Evolutionary conservation across 176 grass and related monocot species (phyloP), one percentile per base, ranked within the genome.

Genomic region (Poa annua): DNA sequence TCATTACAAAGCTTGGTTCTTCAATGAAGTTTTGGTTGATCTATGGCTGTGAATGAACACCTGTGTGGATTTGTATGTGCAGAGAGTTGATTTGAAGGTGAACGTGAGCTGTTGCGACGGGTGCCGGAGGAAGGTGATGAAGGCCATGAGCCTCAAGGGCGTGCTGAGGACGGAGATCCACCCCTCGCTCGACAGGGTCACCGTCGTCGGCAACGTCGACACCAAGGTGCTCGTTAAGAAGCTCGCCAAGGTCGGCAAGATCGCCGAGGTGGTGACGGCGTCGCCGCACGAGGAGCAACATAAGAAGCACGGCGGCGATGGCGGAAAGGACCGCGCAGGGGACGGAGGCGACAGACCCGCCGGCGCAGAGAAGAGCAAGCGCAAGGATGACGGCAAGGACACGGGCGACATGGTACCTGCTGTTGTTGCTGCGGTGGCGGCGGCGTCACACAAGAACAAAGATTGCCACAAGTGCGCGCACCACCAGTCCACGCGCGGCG

Each of bases 21-120:
- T 33, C 51, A 55, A n/a, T 17, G 32, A 29, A 54, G 78, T 32
- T 6, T 66, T n/a, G n/a, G 11, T 13, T 63, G 60, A 32, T 44
- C 21, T 55, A 2, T 50, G 39, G 13, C 11, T 70, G n/a, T 24
- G 42, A 26, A 8, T 72, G 44, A 21, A 38, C 16, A 3, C 13
- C 1, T 64, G 26, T 64, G 12, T 15, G 51, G 12, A 11, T 59
- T 77, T 79, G 80, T 15, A 53, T 52, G 10, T 80, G 80, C 87
- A 98, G 96, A 98, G 82, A 81, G 85, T 98, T 85, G 96, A 98
- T 80, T 44, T 98, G 79, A 95, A 93, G 83, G 92, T 95, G 39
- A 88, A 89, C 85, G 96, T 93, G 84, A 95, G 89, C 82, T 98
- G 96, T 79, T 98, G 96, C 53, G 92, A 95, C 4, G 96, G 96